These are phyloP conservation scores for Vanrija pseudolonga DNA, from an alignment of 1,284 basidiomycete genomes.

Conservation along the genomic window DNA sequence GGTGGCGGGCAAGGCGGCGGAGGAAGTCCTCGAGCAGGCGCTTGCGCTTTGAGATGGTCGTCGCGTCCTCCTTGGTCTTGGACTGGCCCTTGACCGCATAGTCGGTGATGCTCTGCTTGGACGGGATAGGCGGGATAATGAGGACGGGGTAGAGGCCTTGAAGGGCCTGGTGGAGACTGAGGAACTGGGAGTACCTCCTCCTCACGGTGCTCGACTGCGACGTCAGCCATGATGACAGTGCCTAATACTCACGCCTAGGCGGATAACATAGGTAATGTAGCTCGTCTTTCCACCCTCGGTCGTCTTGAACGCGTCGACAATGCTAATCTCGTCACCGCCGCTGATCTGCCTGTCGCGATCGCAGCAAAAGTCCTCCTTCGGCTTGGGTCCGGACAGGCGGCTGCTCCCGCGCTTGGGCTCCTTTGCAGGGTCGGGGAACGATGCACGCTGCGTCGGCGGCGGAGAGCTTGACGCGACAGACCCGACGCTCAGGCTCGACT, in stretches of 20 bases:
- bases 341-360: slow-evolving; percentile 43
- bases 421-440: slow-evolving; percentile 44
- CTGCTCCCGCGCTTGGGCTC: slow-evolving; percentile 32
- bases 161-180: slow-evolving; percentile 80
- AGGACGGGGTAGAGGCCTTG: slow-evolving; percentile 88
- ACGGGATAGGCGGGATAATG: slow-evolving; percentile 96
- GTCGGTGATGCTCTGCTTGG: slow-evolving; percentile 91
- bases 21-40: slow-evolving; percentile 95
- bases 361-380: slow-evolving; percentile 46
- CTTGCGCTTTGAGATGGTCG: slow-evolving; percentile 85
- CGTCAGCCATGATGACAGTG: background rate
- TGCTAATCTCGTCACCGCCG: slow-evolving; percentile 51
- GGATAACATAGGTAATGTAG: slow-evolving; percentile 93
- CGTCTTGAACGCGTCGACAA: slow-evolving; percentile 93
- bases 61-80: slow-evolving; percentile 93
- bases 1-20: slow-evolving; percentile 81
- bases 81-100: slow-evolving; percentile 91
- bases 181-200: slow-evolving; percentile 96
- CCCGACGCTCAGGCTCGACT: too few relatives aligned
- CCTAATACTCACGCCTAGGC: slow-evolving; percentile 67
- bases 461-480: slow-evolving; percentile 40
- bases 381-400: slow-evolving; percentile 38
- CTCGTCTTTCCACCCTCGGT: slow-evolving; percentile 75
- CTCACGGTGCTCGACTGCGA: slow-evolving; percentile 72
- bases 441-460: slow-evolving; percentile 45